A percentile compares a stretch with the other conserved stretches of the same genome.
These are phyloP conservation scores for Cyathus striatus DNA, from an alignment of 768 basidiomycete genomes.

Conservation along the genomic window DNA sequence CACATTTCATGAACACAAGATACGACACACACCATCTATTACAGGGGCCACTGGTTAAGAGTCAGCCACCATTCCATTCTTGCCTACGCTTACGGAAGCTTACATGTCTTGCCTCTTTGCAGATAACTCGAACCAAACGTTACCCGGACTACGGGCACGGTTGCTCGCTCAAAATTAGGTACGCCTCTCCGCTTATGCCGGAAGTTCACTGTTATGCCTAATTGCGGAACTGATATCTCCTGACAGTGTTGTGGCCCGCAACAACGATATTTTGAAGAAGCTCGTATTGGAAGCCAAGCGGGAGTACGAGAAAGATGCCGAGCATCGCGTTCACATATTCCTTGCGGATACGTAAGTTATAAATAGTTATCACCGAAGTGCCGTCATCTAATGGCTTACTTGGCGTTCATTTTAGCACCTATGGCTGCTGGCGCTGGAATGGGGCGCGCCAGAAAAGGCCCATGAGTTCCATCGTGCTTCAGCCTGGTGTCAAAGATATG, in stretches of 20 bases:
- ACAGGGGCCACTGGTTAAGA: slow-evolving; percentile 84
- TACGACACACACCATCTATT: slow-evolving; percentile 86
- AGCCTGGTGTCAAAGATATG: slow-evolving; percentile 90
- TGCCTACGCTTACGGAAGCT: slow-evolving; percentile 8
- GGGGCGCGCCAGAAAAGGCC: slow-evolving; percentile 86
- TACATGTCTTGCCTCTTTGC: slow-evolving; percentile 9
- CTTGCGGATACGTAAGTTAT: slow-evolving; percentile 78
- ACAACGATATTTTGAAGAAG: slow-evolving; percentile 82
- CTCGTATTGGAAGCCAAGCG: slow-evolving; percentile 84
- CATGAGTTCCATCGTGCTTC: slow-evolving; percentile 88
- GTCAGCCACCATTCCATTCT: slow-evolving; percentile 31
- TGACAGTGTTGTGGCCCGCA: slow-evolving; percentile 77
- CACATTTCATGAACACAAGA: slow-evolving; percentile 25
- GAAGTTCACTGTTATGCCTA: slow-evolving; percentile 1
- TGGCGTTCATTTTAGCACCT: slow-evolving; percentile 45
- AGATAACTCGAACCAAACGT: slow-evolving; percentile 81
- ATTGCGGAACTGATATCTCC: slow-evolving; percentile 7
- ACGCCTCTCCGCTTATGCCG: slow-evolving; percentile 5
- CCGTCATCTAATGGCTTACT: slow-evolving; percentile 1
- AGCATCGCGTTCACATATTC: slow-evolving; percentile 86
- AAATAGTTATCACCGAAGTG: neutral
- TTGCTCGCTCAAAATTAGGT: slow-evolving; percentile 79
- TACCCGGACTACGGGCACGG: slow-evolving; percentile 74
- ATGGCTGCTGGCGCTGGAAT: slow-evolving; percentile 83
- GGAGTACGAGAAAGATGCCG: slow-evolving; percentile 87